Base-by-base conservation (phyloP, 768 basidiomycete genomes). In the Lyophyllum semitale region DNA sequence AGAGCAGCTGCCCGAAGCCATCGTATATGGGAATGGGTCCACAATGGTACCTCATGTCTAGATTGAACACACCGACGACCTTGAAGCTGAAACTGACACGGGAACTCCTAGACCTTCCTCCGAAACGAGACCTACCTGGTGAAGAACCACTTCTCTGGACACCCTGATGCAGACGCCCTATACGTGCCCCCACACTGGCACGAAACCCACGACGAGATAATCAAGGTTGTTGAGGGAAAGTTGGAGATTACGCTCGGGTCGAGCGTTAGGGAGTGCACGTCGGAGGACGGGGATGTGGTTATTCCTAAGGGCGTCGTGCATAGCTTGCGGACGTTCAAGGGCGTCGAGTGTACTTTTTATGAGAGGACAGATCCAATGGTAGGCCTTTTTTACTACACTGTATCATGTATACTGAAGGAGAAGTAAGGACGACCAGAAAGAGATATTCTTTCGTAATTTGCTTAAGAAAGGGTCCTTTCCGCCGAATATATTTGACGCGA, bases 141-240 rank as follows among this genome's bases (percentile, higher is more conserved):
- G 20, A 65, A 65, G 35, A 60, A 62, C 2, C 61, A 60, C 15
- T 49, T 68, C 25, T 58, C 63, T 18, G 65, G 61, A 25, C 60
- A 58, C 22, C 45, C 61, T 3, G 67, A 70, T 35, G 60, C 60
- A 3, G 67, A 68, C 17, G 48, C 55, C 1, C 59, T 75, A 22
- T 54, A 59, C 11, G 72, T 71, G 0, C 68, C 71, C 1, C 65
- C 61, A 0, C 72, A 73, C 40, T 73, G 72, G 71, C 72, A 75
- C 35, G 69, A 71, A 27, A 63, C 51, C 4, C 68, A 73, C 50
- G 69, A 72, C 41, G 72, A 75, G 54, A 57, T 66, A 2, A 65
- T 73, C 53, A 63, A 58, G 13, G 61, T 75, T 13, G 30, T 67
- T 4, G 59, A 69, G 54, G 72, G 69, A 27, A 61, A 65, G 33